Percentiles rank a stretch among this genome's conserved stretches.
phyloP scores from a whole-genome alignment of 495 filamentous ascomycete genomes.

The Aspergillus steynii region DNA sequence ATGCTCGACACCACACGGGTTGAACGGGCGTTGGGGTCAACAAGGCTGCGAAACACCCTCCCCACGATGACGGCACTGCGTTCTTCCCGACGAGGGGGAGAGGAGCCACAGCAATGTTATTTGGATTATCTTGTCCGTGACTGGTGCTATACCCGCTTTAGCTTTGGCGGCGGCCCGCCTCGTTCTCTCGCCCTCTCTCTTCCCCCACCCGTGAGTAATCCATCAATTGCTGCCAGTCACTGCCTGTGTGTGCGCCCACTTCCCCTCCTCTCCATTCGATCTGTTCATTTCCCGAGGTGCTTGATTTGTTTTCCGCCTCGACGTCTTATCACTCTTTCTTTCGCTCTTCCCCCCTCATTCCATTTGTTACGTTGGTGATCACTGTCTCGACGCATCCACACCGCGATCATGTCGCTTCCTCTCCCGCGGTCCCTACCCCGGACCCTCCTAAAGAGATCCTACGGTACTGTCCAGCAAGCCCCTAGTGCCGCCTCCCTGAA shows the following conservation, averaged over 20 bases:
- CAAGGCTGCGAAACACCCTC: background rate
- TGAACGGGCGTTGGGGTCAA: constrained; percentile 11
- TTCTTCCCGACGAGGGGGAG: too few species aligned
- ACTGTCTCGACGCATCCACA: background rate
- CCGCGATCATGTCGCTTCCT: constrained; percentile 32
- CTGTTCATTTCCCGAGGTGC: background rate
- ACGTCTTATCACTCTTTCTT: background rate
- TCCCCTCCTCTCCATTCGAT: background rate
- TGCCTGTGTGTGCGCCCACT: background rate
- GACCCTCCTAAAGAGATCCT: constrained; percentile 34
- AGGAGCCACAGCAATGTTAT: background rate
- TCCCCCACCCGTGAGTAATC: background rate
- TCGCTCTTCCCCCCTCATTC: background rate
- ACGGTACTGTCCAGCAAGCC: constrained; percentile 46
- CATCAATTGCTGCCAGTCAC: background rate
- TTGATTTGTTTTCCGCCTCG: background rate
- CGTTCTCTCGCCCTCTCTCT: background rate
- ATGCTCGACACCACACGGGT: background rate
- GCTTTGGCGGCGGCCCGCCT: background rate
- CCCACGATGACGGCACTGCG: background rate
- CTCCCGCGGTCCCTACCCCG: constrained; percentile 30
- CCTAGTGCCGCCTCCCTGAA: constrained; percentile 33
- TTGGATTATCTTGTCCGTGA: background rate
- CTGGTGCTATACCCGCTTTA: background rate
- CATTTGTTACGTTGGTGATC: background rate